A percentile compares a stretch with the other conserved stretches of the same genome.
Evolutionary conservation across 140 eudicot genomes (phyloP).

Genomic region (Anethum foeniculum): DNA sequence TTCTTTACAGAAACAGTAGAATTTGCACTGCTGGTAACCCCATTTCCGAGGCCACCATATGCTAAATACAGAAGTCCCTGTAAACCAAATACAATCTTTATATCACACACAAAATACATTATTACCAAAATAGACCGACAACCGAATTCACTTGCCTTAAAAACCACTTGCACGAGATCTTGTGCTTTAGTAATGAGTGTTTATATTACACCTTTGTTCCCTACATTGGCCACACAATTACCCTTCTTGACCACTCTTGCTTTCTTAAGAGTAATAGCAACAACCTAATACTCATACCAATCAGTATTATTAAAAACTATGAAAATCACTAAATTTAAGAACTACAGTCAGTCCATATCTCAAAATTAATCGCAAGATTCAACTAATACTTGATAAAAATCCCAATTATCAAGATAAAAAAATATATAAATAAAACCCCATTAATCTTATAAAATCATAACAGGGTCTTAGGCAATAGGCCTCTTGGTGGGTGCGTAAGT

Average conservation of each 20-base stretch:
- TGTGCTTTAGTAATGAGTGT: slow-evolving; percentile 59
- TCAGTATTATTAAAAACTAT: background rate
- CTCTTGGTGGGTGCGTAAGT: background rate
- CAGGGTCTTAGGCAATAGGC: background rate
- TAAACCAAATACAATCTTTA: background rate
- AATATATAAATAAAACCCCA: background rate
- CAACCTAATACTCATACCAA: slow-evolving; percentile 14
- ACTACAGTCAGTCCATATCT: background rate
- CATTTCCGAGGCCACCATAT: slow-evolving; percentile 38
- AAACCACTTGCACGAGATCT: slow-evolving; percentile 93
- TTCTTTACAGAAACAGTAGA: slow-evolving; percentile 21
- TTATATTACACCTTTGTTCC: slow-evolving; percentile 45
- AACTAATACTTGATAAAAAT: background rate
- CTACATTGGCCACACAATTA: slow-evolving; percentile 48
- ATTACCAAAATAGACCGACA: background rate
- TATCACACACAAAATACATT: background rate
- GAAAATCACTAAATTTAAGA: background rate
- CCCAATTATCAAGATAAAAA: background rate
- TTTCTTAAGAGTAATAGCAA: slow-evolving; percentile 72
- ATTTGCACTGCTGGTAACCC: slow-evolving; percentile 28
- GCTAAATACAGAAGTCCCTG: slow-evolving; percentile 55
- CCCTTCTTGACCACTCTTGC: slow-evolving; percentile 82
- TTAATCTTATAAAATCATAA: background rate
- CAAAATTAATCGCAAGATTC: background rate
- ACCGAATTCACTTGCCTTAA: slow-evolving; percentile 43